Evolutionary conservation across 2,329 filamentous ascomycete species (phyloP).

Genomic region (Talaromyces sp.): DNA sequence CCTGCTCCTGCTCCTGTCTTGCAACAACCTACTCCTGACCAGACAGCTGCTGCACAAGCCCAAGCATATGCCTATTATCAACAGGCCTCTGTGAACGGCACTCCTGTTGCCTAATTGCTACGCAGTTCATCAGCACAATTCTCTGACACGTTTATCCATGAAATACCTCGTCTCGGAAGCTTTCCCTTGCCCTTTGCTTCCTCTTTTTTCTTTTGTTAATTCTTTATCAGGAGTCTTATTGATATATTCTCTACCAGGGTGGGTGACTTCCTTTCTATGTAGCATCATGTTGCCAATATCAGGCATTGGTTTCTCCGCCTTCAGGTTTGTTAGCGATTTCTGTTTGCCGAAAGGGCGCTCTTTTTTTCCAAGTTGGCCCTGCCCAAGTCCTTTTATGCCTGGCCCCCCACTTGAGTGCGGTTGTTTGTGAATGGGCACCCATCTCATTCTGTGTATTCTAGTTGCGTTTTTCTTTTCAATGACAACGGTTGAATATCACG

Average conservation of each 20-base stretch:
- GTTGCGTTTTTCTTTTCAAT: no score
- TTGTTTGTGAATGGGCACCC: no score
- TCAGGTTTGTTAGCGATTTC: slow-evolving; percentile 31
- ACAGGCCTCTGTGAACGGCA: slow-evolving; percentile 33
- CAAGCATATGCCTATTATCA: slow-evolving; percentile 35
- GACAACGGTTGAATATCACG: no score
- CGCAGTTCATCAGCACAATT: slow-evolving; percentile 14
- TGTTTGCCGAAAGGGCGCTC: slow-evolving; percentile 14
- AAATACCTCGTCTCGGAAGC: slow-evolving; percentile 8
- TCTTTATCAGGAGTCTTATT: slow-evolving; percentile 17
- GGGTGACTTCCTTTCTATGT: slow-evolving; percentile 22
- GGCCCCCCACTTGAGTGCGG: no score
- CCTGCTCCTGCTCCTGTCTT: slow-evolving; percentile 7
- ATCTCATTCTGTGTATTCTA: no score
- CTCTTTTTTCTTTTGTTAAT: slow-evolving; percentile 5
- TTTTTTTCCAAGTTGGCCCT: background rate
- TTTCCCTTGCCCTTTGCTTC: background rate
- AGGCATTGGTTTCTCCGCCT: slow-evolving; percentile 16
- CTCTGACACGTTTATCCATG: slow-evolving; percentile 11
- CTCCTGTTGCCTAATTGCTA: slow-evolving; percentile 14
- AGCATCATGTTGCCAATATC: slow-evolving; percentile 20
- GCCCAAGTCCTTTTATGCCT: no score
- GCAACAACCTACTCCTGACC: slow-evolving; percentile 11
- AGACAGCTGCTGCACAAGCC: slow-evolving; percentile 22
- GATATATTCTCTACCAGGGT: slow-evolving; percentile 20